These are phyloP conservation scores for Trematosphaeria pertusa DNA, from an alignment of 2,329 filamentous ascomycete genomes.

Conservation along the genomic window DNA sequence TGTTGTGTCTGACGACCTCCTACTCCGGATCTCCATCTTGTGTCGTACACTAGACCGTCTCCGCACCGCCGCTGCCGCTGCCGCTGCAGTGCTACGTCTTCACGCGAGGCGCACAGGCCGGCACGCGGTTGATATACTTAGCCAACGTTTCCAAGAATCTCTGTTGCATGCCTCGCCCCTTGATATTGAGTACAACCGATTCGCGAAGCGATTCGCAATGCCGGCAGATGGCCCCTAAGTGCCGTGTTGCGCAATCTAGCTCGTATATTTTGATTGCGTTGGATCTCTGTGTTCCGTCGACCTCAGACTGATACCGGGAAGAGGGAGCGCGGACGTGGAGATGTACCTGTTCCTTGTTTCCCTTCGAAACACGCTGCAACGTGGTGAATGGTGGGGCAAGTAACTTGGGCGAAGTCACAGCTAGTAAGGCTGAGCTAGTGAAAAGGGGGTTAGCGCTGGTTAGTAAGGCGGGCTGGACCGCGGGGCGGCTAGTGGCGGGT, in stretches of 20 bases:
- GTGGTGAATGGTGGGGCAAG: not conserved
- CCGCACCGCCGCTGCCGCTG: too few relatives aligned
- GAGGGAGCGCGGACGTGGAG: too few relatives aligned
- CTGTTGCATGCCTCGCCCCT: not conserved
- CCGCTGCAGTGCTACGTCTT: slow-evolving; percentile 4
- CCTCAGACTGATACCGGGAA: not conserved
- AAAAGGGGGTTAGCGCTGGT: not conserved
- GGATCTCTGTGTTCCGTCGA: not conserved
- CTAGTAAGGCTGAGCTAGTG: slow-evolving; percentile 2
- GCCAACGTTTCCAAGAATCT: not conserved
- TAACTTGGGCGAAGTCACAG: not conserved
- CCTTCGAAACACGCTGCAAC: too few relatives aligned
- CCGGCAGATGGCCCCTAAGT: slow-evolving; percentile 6
- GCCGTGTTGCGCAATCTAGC: slow-evolving; percentile 1
- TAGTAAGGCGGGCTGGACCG: not conserved
- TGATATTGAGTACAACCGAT: not conserved
- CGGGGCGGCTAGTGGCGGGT: slow-evolving; percentile 1
- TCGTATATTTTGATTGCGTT: not conserved
- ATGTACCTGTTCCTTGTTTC: too few relatives aligned
- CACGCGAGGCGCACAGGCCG: not conserved
- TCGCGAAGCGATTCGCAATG: not conserved
- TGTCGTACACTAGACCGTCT: too few relatives aligned
- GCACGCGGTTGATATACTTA: slow-evolving; percentile 4
- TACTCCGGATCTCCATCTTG: too few relatives aligned
- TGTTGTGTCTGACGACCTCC: too few relatives aligned